Percentiles rank a stretch among this genome's conserved stretches.
Conservation (phyloP, 2,329 filamentous ascomycete species). For the Fusarium buharicum region DNA sequence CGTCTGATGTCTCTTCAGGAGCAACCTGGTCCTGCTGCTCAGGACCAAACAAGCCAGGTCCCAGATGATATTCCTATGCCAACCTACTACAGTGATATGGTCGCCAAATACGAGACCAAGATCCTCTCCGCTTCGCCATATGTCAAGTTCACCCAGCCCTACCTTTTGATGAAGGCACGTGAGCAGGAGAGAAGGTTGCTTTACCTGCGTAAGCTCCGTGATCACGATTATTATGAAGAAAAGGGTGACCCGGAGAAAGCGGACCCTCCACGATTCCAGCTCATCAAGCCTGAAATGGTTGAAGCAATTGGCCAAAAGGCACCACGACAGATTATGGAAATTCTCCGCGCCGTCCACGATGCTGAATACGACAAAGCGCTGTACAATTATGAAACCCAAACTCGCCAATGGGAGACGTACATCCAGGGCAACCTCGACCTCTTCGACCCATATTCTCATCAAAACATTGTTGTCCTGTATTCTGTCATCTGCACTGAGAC, state of each 20-base stretch:
- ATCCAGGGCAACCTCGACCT: slow-evolving; percentile 87
- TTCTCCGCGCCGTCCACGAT: slow-evolving; percentile 93
- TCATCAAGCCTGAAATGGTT: slow-evolving; percentile 96
- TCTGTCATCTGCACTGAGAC: slow-evolving; percentile 94
- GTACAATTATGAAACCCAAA: slow-evolving; percentile 94
- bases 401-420: slow-evolving; percentile 95
- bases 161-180: slow-evolving; percentile 89
- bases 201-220: slow-evolving; percentile 83
- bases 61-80: slow-evolving; percentile 85
- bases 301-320: slow-evolving; percentile 82
- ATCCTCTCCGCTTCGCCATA: slow-evolving; percentile 95
- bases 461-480: slow-evolving; percentile 94
- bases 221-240: slow-evolving; percentile 74
- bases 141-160: slow-evolving; percentile 93
- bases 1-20: slow-evolving; percentile 55
- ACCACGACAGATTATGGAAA: slow-evolving; percentile 88
- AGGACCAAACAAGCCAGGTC: slow-evolving; percentile 67
- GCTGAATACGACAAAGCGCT: slow-evolving; percentile 96
- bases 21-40: slow-evolving; percentile 55
- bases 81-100: slow-evolving; percentile 94
- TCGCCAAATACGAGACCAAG: slow-evolving; percentile 91
- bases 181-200: slow-evolving; percentile 88
- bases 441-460: slow-evolving; percentile 94
- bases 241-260: slow-evolving; percentile 68
- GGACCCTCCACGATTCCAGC: slow-evolving; percentile 79